Evolutionary conservation across 768 basidiomycete genomes (phyloP).

Genomic region (Boletus speciosus): DNA sequence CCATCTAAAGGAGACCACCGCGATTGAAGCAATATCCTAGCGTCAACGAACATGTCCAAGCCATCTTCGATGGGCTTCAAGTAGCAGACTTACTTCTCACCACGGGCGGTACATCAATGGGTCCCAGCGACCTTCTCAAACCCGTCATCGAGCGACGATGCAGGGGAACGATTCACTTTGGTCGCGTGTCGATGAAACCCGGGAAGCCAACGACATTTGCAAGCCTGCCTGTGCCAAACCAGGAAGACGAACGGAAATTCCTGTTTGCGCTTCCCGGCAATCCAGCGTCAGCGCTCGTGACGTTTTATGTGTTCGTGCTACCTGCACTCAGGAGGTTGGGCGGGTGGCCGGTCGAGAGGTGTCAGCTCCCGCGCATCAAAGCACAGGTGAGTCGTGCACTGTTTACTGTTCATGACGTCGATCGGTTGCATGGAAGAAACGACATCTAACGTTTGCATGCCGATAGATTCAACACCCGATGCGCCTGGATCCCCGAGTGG

Average conservation of each 20-base stretch:
- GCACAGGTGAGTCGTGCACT: slow-evolving; percentile 53
- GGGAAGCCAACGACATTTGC: slow-evolving; percentile 93
- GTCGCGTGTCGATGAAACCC: slow-evolving; percentile 76
- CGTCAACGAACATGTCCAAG: slow-evolving; percentile 52
- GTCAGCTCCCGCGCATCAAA: slow-evolving; percentile 56
- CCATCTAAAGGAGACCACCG: not conserved
- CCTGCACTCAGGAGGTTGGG: slow-evolving; percentile 73
- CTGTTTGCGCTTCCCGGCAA: slow-evolving; percentile 88
- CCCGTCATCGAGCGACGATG: slow-evolving; percentile 83
- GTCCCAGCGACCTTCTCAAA: slow-evolving; percentile 80
- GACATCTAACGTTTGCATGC: not conserved
- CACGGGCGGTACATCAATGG: slow-evolving; percentile 93
- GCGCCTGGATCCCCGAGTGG: slow-evolving; percentile 67
- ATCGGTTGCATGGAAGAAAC: not conserved
- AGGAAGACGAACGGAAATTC: slow-evolving; percentile 45
- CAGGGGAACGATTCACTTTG: slow-evolving; percentile 77
- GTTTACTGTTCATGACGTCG: not conserved
- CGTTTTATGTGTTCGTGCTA: slow-evolving; percentile 79
- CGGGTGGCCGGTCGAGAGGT: slow-evolving; percentile 54
- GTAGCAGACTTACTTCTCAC: slow-evolving; percentile 74
- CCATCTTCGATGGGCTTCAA: slow-evolving; percentile 54
- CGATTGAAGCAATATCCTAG: slow-evolving; percentile 31
- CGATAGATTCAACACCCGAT: slow-evolving; percentile 56
- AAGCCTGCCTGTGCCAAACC: slow-evolving; percentile 50
- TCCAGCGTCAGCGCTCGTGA: slow-evolving; percentile 84